Evolutionary conservation across 2,329 filamentous ascomycete species (phyloP).

Genomic region (Tolypocladium nubicola): DNA sequence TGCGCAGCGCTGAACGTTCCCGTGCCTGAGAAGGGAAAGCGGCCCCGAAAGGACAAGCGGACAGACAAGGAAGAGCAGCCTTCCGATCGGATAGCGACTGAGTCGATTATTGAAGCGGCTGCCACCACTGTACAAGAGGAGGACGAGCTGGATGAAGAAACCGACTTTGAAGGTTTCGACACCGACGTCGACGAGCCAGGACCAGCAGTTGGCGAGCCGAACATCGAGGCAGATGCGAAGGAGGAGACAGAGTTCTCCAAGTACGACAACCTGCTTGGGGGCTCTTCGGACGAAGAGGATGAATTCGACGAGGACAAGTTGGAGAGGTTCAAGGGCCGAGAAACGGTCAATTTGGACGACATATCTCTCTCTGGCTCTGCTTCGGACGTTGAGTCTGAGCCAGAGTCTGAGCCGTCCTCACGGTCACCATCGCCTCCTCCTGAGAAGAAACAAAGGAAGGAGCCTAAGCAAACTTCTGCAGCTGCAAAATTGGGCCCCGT

Average conservation of each 20-base stretch:
- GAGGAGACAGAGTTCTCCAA: constrained; percentile 27
- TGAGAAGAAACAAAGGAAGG: constrained; percentile 9
- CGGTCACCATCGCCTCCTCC: constrained; percentile 17
- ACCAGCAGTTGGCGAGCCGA: constrained; percentile 8
- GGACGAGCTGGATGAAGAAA: constrained; percentile 17
- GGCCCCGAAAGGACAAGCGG: constrained; percentile 18
- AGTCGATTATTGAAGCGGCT: background rate
- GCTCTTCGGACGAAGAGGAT: constrained; percentile 32
- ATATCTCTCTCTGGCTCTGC: constrained; percentile 26
- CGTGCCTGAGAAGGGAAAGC: constrained; percentile 29
- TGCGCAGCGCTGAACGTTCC: constrained; percentile 38
- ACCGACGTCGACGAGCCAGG: constrained; percentile 16
- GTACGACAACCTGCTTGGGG: constrained; percentile 34
- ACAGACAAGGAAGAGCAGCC: constrained; percentile 19
- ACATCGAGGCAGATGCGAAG: constrained; percentile 14
- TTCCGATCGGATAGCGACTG: constrained; percentile 9
- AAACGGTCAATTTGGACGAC: constrained; percentile 26
- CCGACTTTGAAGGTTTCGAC: constrained; percentile 26
- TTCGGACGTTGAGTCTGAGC: constrained; percentile 16
- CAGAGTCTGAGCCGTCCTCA: constrained; percentile 12
- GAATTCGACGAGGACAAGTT: constrained; percentile 23
- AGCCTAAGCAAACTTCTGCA: constrained; percentile 4
- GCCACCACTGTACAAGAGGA: constrained; percentile 5
- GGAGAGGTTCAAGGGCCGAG: constrained; percentile 19
- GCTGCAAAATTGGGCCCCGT: constrained; percentile 9